A percentile compares a stretch with the other conserved stretches of the same genome.
Conservation (phyloP, 1,284 basidiomycete genomes). For the Ceratorhiza oryzae-sativae region DNA sequence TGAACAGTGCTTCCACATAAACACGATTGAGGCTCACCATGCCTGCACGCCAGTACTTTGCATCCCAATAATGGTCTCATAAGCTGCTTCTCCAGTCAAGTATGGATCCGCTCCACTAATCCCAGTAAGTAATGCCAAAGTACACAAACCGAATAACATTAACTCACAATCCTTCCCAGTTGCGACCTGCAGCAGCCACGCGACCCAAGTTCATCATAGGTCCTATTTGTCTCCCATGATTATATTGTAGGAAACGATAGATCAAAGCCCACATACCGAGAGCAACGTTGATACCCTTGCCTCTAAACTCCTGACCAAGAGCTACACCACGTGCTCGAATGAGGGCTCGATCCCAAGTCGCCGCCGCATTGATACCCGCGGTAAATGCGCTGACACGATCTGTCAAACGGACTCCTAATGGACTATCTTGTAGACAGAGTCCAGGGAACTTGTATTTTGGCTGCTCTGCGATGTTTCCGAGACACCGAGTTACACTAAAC, state of each 20-base stretch:
- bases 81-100: slow-evolving; percentile 74
- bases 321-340: slow-evolving; percentile 75
- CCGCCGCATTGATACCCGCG: slow-evolving; percentile 60
- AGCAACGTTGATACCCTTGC: slow-evolving; percentile 76
- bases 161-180: slow-evolving; percentile 79
- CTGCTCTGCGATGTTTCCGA: slow-evolving; percentile 46
- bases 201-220: slow-evolving; percentile 79
- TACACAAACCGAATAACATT: not conserved
- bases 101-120: slow-evolving; percentile 71
- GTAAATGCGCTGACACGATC: slow-evolving; percentile 66
- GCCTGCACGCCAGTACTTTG: slow-evolving; percentile 77
- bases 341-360: slow-evolving; percentile 68
- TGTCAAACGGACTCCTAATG: slow-evolving; percentile 60
- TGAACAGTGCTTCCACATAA: slow-evolving; percentile 36
- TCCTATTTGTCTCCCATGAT: slow-evolving; percentile 52
- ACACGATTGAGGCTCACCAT: slow-evolving; percentile 49
- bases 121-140: not conserved
- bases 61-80: slow-evolving; percentile 76
- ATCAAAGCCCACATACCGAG: slow-evolving; percentile 44
- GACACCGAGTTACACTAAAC: slow-evolving; percentile 26
- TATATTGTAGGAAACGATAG: not conserved
- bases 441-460: slow-evolving; percentile 59
- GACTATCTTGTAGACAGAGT: slow-evolving; percentile 68
- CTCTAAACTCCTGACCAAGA: slow-evolving; percentile 79
- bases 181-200: slow-evolving; percentile 66